Evolutionary conservation across 192 early-diverging fungal species (phyloP), one percentile per base, ranked within the genome.

Genomic region (Coemansia erecta): DNA sequence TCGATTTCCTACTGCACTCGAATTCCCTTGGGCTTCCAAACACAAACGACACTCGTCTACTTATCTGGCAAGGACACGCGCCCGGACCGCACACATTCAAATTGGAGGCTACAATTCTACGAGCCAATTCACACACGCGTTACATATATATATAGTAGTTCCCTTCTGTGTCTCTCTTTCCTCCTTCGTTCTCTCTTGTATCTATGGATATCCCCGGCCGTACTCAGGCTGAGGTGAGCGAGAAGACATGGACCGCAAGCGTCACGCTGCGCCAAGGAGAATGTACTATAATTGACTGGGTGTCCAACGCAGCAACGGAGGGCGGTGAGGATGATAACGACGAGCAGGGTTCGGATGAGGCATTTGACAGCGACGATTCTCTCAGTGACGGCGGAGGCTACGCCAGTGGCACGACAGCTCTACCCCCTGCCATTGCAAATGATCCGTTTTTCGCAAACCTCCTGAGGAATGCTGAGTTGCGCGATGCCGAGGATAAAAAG

Each of bases 371-470:
- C 61, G 72, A 71, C 13, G 50, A 44, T 40, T 64, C 64, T 8
- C 58, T 40, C 21, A 14, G 58, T 22, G 53, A 42, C 24, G 55
- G 28, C 9, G 60, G 47, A 13, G 74, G 69, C 13, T 79, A 79
- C 47, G 54, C 64, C 33, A 74, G 77, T 41, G 69, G 64, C 46
- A 64, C 77, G 0, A 41, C 60, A 22, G 60, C 67, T 12, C 56
- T 80, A 26, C 77, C 77, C n/a, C 68, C 77, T 19, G 77, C 68
- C n/a, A 80, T 80, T 28, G 67, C 77, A 11, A 74, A 74, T 52
- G 77, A 80, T 49, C 77, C 77, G 28, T 80, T 80, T 61, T 80
- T 80, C 46, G 72, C 72, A 5, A 63, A 61, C 35, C 61, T 80
- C 4, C 54, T 80, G 50, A 60, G 56, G 28, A 80, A 74, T 46